These are phyloP conservation scores for Rhodotorula kratochvilovae DNA, from an alignment of 768 basidiomycete species.

Conservation along the genomic window DNA sequence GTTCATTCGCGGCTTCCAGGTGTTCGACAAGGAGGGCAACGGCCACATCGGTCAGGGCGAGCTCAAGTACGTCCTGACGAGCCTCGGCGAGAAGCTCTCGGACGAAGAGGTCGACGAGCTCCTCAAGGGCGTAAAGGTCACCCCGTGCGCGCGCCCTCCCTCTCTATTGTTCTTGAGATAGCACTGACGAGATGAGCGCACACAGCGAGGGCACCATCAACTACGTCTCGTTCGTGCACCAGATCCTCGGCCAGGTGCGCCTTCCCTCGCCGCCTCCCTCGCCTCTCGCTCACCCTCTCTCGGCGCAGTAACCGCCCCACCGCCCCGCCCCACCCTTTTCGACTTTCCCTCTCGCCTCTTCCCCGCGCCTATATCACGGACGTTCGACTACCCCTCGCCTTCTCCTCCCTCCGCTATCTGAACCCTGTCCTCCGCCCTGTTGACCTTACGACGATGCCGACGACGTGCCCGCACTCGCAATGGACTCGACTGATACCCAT, in stretches of 20 bases:
- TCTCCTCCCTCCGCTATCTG: too few species aligned
- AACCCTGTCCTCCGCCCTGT: neutral
- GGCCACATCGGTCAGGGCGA: slow-evolving; percentile 81
- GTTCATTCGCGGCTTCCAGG: slow-evolving; percentile 98
- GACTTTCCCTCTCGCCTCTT: neutral
- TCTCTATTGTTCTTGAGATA: neutral
- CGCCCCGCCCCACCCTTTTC: neutral
- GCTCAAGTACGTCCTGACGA: slow-evolving; percentile 86
- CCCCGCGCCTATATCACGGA: neutral
- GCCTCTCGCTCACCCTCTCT: neutral
- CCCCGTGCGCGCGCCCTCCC: slow-evolving; percentile 58
- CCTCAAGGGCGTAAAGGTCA: slow-evolving; percentile 89
- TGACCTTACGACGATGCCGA: neutral
- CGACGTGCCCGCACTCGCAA: neutral
- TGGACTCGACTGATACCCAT: neutral
- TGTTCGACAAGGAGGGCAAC: slow-evolving; percentile 93
- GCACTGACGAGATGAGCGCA: too few species aligned
- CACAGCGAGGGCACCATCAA: slow-evolving; percentile 90
- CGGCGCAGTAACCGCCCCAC: neutral
- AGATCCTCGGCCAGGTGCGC: slow-evolving; percentile 68
- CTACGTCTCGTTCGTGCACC: slow-evolving; percentile 93
- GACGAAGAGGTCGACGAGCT: slow-evolving; percentile 98
- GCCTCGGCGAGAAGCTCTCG: slow-evolving; percentile 95
- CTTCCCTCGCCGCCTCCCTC: slow-evolving; percentile 46
- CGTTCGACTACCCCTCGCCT: neutral